Evolutionary conservation across 2,329 filamentous ascomycete genomes (phyloP), one percentile per base, ranked within the genome.

Genomic region (Lomentospora prolificans): DNA sequence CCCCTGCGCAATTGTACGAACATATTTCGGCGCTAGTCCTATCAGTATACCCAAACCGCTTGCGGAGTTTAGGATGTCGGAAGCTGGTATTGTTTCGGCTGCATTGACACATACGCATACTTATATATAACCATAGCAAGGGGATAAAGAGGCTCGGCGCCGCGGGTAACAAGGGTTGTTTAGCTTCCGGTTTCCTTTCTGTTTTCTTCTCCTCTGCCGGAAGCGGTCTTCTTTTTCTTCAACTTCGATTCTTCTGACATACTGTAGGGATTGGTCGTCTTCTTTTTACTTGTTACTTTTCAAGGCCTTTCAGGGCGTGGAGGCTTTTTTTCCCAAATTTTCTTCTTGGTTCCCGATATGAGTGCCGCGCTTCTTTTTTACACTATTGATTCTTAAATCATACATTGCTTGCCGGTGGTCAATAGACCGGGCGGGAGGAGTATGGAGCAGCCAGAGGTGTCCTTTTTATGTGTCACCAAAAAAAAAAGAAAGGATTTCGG

Each of bases 251-350:
- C 41, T 48, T 48, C 41, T 53, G 30, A 39, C 6, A 33, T 33
- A 33, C 12, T 51, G 48, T 22, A n/a, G 51, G 44, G 55, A 53
- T 57, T 53, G 55, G 52, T 31, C 48, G 30, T 30, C 39, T 44
- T 54, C n/a, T 19, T 50, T 54, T 56, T 27, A 56, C 14, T 51
- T 51, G 3, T 30, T 55, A 51, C 27, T 54, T 52, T 36, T 39
- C 30, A 27, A 25, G 54, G 27, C 53, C 22, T 19, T 48, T 58
- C 51, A 33, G 12, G 30, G 30, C 30, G 12, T 33, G 12, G 30
- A 33, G 7, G 6, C 12, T 33, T 33, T 6, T 33, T 12, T 6
- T 33, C 12, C 12, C 12, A 6, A 33, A 7, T 33, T 12, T 33
- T 12, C 30, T 6, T 12, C 30, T n/a, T n/a, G n/a, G n/a, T 51